These are phyloP conservation scores for Hanseniaspora gamundiae DNA, from an alignment of 1,139 yeast species.

Conservation along the genomic window DNA sequence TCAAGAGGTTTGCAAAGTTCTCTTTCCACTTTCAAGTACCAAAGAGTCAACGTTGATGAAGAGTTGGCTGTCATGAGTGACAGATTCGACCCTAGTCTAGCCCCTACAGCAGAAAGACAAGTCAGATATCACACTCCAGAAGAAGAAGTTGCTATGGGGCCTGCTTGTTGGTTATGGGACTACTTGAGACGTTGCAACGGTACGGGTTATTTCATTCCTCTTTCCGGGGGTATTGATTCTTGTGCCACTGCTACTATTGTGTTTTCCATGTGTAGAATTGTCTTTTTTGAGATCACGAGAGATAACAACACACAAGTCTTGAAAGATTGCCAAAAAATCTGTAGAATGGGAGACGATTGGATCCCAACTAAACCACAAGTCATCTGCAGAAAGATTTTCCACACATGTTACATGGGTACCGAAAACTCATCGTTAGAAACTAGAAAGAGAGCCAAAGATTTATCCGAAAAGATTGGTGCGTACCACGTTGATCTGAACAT, in stretches of 20 bases:
- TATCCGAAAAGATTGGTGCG: conserved; percentile 69
- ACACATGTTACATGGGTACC: conserved; percentile 93
- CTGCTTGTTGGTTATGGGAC: conserved; percentile 99
- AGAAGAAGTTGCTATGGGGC: conserved; percentile 94
- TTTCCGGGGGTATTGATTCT: conserved; percentile 95
- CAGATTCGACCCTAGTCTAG: conserved; percentile 49
- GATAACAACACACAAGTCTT: conserved; percentile 64
- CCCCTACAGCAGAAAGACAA: conserved; percentile 43
- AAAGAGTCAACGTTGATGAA: conserved; percentile 47
- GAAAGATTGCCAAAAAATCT: conserved; percentile 54
- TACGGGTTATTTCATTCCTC: conserved; percentile 84
- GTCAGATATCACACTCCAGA: conserved; percentile 69
- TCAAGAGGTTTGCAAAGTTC: conserved; percentile 75
- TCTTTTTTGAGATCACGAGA: conserved; percentile 45
- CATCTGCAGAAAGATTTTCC: conserved; percentile 63
- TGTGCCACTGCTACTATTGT: conserved; percentile 96
- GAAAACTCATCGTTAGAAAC: conserved; percentile 84
- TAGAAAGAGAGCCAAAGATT: conserved; percentile 64
- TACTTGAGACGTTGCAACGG: conserved; percentile 80
- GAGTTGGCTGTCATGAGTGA: conserved; percentile 48
- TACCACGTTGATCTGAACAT: conserved; percentile 86
- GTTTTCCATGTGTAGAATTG: conserved; percentile 85
- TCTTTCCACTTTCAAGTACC: conserved; percentile 36
- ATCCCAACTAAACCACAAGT: conserved; percentile 64
- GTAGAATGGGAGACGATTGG: conserved; percentile 40